Evolutionary conservation across 2,329 filamentous ascomycete genomes (phyloP), one percentile per base, ranked within the genome.

Genomic region (Exophiala dermatitidis): DNA sequence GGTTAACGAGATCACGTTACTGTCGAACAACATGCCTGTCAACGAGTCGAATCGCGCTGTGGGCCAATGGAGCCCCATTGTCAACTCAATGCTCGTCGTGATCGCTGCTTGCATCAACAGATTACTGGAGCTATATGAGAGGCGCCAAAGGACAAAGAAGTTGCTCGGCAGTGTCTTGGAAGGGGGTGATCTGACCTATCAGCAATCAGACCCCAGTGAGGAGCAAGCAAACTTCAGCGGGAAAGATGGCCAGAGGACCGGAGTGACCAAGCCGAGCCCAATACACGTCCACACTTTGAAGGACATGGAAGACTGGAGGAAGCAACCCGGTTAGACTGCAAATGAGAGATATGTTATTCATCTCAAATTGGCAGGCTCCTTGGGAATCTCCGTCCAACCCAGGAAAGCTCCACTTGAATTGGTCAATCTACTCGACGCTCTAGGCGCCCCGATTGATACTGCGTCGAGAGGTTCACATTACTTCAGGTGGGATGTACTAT

Each of bases 51-150:
- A 59, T 10, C 58, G 56, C 28, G 57, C 57, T 4, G 61, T 66
- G 6, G 64, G 64, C 2, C 63, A 66, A 44, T 66, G 64, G 64
- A 59, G 59, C 2, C 54, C 62, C 2, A 54, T 62, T 40, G 62
- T 62, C 4, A 60, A 56, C 19, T 56, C 63, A 3, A 26, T 42
- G 10, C 54, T 66, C 19, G 61, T 64, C 8, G 47, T 66, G n/a
- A 19, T 63, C n/a, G 64, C 63, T 2, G 57, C 64, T 5, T 30
- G 56, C 12, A 53, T 65, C 45, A 64, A 61, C 36, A 58, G 54
- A 33, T 44, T 48, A 3, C 19, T 61, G 33, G 50, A 58, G 33
- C 42, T 56, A 36, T 53, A 52, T 19, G 48, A 59, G 37, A 50
- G 40, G 4, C 42, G 52, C 38, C 58, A 55, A 40, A 50, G 42